These are phyloP conservation scores for Lactifluus subvellereus DNA, from an alignment of 768 basidiomycete genomes.

Conservation along the genomic window DNA sequence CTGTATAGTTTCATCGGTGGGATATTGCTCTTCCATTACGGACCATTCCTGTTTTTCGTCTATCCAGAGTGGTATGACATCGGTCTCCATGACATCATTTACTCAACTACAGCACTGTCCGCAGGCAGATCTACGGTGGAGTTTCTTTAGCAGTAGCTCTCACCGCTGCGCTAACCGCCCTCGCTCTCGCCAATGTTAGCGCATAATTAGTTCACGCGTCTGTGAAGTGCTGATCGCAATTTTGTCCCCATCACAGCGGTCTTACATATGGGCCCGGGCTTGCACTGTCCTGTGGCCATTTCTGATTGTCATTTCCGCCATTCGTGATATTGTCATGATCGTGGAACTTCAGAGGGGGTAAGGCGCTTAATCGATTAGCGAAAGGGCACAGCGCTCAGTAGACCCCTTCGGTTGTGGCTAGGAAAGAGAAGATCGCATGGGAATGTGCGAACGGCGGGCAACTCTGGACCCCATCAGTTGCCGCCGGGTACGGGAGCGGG, in stretches of 20 bases:
- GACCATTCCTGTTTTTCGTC: conserved; percentile 59
- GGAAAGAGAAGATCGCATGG: conserved; percentile 64
- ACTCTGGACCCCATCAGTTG: conserved; percentile 46
- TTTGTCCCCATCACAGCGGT: conserved; percentile 41
- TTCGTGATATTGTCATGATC: conserved; percentile 69
- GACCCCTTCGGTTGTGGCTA: conserved; percentile 28
- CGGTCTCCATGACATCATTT: not conserved
- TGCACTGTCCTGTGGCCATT: conserved; percentile 67
- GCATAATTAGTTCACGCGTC: conserved; percentile 20
- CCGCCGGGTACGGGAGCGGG: conserved; percentile 38
- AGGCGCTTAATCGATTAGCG: conserved; percentile 31
- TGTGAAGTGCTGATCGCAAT: conserved; percentile 23
- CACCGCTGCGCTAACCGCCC: conserved; percentile 46
- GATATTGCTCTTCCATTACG: conserved; percentile 53
- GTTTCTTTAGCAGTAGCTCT: conserved; percentile 50
- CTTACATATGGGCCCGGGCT: conserved; percentile 61
- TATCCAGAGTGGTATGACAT: conserved; percentile 56
- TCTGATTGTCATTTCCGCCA: conserved; percentile 54
- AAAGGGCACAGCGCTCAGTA: conserved; percentile 7
- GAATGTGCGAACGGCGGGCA: conserved; percentile 69
- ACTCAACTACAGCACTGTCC: conserved; percentile 2
- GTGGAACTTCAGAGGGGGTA: conserved; percentile 66
- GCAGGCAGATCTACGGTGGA: conserved; percentile 65
- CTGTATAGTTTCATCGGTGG: conserved; percentile 62
- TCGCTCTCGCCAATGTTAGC: conserved; percentile 57